Conservation (phyloP, 768 basidiomycete genomes). For the Termitomyces sp. region DNA sequence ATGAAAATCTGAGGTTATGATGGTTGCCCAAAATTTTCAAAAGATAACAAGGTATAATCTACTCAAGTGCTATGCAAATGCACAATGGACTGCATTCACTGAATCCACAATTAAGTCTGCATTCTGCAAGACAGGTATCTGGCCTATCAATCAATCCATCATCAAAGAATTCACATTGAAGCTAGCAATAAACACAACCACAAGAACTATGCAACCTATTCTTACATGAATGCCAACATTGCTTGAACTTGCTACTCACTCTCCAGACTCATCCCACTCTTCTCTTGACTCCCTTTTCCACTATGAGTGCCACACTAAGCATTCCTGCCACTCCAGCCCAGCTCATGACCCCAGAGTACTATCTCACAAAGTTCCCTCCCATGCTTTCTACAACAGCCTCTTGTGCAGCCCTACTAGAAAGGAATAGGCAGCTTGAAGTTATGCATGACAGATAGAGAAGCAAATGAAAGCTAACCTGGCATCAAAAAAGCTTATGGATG, state of each 20-base stretch:
- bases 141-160: conserved; percentile 14
- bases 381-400: background rate
- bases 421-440: conserved; percentile 12
- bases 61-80: conserved; percentile 5
- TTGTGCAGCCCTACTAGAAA: background rate
- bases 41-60: conserved; percentile 12
- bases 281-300: background rate
- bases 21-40: background rate
- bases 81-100: conserved; percentile 14
- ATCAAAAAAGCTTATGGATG: conserved; percentile 22
- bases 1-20: conserved; percentile 27
- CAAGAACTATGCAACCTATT: conserved; percentile 20
- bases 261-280: background rate
- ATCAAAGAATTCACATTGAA: conserved; percentile 7
- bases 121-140: conserved; percentile 20
- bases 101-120: conserved; percentile 15
- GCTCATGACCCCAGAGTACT: too few species aligned
- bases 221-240: conserved; percentile 13
- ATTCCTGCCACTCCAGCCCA: too few species aligned
- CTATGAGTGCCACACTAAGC: too few species aligned
- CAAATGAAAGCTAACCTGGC: conserved; percentile 20
- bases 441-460: conserved; percentile 6
- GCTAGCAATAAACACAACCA: conserved; percentile 11
- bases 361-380: background rate
- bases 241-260: too few species aligned